These are phyloP conservation scores for Cyberlindnera subsufficiens DNA, from an alignment of 805 yeast genomes.

Conservation along the genomic window DNA sequence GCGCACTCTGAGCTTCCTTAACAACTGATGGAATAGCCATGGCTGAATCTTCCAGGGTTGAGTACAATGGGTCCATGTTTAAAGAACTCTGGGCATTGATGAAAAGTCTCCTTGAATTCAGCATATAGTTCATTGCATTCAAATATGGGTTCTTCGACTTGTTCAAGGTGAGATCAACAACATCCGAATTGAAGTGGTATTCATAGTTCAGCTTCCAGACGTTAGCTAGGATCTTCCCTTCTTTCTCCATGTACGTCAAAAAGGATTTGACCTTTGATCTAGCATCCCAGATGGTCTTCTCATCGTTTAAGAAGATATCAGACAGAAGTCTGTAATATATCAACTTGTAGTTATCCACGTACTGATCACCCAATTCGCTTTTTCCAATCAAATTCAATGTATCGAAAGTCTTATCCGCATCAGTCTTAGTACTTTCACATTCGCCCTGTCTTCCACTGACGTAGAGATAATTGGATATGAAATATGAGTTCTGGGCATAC, in stretches of 20 bases:
- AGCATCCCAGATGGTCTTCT: constrained; percentile 1
- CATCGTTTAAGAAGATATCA: constrained; percentile 9
- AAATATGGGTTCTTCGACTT: constrained; percentile 16
- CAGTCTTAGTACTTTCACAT: constrained; percentile 4
- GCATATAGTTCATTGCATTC: constrained; percentile 23
- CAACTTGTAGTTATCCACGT: constrained; percentile 19
- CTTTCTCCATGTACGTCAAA: constrained; percentile 15
- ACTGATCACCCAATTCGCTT: constrained; percentile 3
- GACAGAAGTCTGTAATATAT: constrained; percentile 18
- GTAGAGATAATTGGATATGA: constrained; percentile 15
- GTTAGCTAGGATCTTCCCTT: constrained; percentile 12
- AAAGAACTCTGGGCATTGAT: constrained; percentile 26
- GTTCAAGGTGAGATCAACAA: constrained; percentile 10
- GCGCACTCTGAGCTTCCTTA: background rate
- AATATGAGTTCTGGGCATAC: constrained; percentile 16
- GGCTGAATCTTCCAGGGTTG: constrained; percentile 44
- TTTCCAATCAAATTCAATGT: constrained; percentile 7
- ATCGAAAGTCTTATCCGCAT: constrained; percentile 13
- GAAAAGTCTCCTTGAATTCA: constrained; percentile 26
- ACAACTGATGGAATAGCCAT: constrained; percentile 36
- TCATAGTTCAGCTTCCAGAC: constrained; percentile 18
- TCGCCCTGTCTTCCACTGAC: constrained; percentile 11
- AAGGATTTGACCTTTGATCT: constrained; percentile 14
- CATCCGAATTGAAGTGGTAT: constrained; percentile 17
- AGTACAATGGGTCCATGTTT: constrained; percentile 41